phyloP scores from a whole-genome alignment of 176 grass and related monocot species.

The Oryza glumipatula region DNA sequence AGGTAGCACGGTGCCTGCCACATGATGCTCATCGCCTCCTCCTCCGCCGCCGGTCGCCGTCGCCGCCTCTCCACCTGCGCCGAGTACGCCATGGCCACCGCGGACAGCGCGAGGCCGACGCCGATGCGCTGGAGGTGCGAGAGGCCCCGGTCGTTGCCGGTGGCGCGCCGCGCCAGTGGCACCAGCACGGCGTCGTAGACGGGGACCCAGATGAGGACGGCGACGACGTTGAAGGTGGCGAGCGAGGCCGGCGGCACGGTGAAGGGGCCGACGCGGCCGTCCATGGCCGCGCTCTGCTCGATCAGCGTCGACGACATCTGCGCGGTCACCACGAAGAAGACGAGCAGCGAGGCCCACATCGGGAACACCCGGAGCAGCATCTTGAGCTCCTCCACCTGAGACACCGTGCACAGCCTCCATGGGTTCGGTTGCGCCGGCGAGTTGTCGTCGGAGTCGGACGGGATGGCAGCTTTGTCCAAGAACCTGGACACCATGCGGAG shows the following conservation, averaged over 20 bases:
- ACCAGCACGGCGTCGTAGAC: constrained; percentile 39
- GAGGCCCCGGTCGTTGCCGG: constrained; percentile 37
- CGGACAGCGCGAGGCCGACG: constrained; percentile 36
- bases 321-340: constrained; percentile 37
- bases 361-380: constrained; percentile 48
- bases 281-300: constrained; percentile 41
- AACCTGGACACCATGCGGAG: no score
- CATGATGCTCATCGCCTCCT: constrained; percentile 13
- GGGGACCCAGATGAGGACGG: constrained; percentile 34
- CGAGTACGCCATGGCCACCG: constrained; percentile 33
- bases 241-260: constrained; percentile 47
- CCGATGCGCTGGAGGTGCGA: constrained; percentile 42
- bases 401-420: constrained; percentile 48
- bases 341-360: constrained; percentile 40
- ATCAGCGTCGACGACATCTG: constrained; percentile 48
- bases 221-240: constrained; percentile 12
- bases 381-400: constrained; percentile 52
- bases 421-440: constrained; percentile 1
- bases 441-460: no score
- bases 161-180: constrained; percentile 33
- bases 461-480: constrained; percentile 31
- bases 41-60: background rate
- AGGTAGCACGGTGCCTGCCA: constrained; percentile 57
- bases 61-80: constrained; percentile 27
- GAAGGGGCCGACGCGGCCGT: constrained; percentile 37